Evolutionary conservation across 78 protist genomes (phyloP).

Genomic region (Anaeramoeba ignava): DNA sequence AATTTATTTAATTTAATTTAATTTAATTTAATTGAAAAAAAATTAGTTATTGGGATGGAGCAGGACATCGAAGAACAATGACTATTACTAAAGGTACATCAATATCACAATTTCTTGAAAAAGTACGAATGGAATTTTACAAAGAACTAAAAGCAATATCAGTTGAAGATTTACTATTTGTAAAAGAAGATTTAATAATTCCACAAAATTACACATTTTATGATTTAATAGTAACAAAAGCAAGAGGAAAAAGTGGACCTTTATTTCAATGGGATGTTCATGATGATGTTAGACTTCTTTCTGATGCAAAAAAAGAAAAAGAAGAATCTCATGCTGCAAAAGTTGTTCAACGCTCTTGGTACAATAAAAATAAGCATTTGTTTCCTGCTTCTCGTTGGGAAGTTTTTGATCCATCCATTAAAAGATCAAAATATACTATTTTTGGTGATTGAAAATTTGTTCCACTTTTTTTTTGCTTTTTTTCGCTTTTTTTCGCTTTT

Average conservation of each 20-base stretch:
- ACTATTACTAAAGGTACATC: slow-evolving; percentile 48
- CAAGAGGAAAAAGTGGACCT: slow-evolving; percentile 79
- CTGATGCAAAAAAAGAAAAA: slow-evolving; percentile 65
- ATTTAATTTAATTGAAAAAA: too few relatives aligned
- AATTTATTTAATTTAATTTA: too few relatives aligned
- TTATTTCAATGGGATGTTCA: slow-evolving; percentile 69
- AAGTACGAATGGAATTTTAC: neutral
- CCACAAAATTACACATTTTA: slow-evolving; percentile 70
- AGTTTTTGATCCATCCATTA: slow-evolving; percentile 34
- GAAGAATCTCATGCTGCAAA: slow-evolving; percentile 78
- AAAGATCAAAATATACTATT: slow-evolving; percentile 13
- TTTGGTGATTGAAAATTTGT: too few relatives aligned
- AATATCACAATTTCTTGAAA: slow-evolving; percentile 39
- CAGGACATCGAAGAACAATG: slow-evolving; percentile 57
- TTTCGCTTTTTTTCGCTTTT: too few relatives aligned
- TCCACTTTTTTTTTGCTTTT: too few relatives aligned
- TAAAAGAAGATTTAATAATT: slow-evolving; percentile 79
- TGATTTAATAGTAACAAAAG: slow-evolving; percentile 62
- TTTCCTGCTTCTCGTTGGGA: slow-evolving; percentile 81
- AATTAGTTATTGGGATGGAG: slow-evolving; percentile 88
- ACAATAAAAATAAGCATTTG: slow-evolving; percentile 73
- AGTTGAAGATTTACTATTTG: slow-evolving; percentile 59
- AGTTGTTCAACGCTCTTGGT: slow-evolving; percentile 57
- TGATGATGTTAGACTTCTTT: slow-evolving; percentile 65
- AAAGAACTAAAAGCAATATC: slow-evolving; percentile 46